Evolutionary conservation across 129 eudicot genomes (phyloP).

Genomic region (Sambucus nigra): DNA sequence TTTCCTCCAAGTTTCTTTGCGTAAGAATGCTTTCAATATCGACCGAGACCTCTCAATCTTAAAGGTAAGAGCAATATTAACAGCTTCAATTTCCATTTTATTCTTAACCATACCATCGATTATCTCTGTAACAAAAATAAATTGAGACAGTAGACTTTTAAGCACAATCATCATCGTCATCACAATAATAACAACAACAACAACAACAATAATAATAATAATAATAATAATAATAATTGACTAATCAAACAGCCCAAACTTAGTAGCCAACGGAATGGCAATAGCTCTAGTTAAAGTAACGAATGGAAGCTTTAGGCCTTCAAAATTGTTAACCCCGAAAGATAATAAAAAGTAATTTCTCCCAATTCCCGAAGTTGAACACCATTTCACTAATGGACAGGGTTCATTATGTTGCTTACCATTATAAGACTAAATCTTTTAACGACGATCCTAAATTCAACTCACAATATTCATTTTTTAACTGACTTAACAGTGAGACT

Average conservation of each 20-base stretch:
- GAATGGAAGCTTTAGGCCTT: slow-evolving; percentile 1
- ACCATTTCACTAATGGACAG: no score
- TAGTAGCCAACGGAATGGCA: background rate
- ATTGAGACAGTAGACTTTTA: slow-evolving; percentile 6
- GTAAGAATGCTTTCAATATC: slow-evolving; percentile 38
- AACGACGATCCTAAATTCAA: no score
- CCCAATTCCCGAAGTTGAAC: slow-evolving; percentile 49
- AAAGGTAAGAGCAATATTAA: slow-evolving; percentile 42
- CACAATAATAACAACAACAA: slow-evolving; percentile 10
- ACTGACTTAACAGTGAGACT: no score
- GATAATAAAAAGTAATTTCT: slow-evolving; percentile 35
- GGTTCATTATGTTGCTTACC: no score
- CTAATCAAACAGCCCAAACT: background rate
- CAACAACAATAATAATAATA: no score
- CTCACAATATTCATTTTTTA: no score
- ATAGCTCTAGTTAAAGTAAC: background rate
- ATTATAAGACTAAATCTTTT: no score
- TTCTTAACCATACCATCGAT: slow-evolving; percentile 37
- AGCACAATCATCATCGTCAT: background rate
- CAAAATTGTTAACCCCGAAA: background rate
- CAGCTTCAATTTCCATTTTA: slow-evolving; percentile 49
- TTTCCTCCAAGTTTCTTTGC: slow-evolving; percentile 13
- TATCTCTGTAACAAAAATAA: slow-evolving; percentile 34
- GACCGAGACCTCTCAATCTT: slow-evolving; percentile 36
- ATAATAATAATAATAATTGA: no score